Conservation (phyloP, 2,329 filamentous ascomycete species). For the Aureobasidium pullulans region DNA sequence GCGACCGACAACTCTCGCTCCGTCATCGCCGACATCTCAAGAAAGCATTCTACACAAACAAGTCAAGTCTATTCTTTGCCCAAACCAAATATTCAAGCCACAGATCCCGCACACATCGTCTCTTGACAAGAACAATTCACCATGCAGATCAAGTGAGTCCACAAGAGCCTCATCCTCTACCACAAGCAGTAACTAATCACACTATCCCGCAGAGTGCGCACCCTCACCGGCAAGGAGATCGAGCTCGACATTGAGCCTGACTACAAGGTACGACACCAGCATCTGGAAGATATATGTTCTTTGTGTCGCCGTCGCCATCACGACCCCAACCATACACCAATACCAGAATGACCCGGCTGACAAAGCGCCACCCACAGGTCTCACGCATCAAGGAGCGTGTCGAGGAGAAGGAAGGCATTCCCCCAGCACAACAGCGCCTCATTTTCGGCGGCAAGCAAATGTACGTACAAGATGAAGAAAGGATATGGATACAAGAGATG, state of each 20-base stretch:
- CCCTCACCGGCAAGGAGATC: conserved; percentile 96
- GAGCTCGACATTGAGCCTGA: conserved; percentile 93
- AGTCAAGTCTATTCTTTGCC: neutral
- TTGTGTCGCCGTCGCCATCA: neutral
- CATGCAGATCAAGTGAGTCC: conserved; percentile 19
- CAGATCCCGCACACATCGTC: neutral
- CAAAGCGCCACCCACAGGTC: conserved; percentile 50
- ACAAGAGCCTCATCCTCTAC: neutral
- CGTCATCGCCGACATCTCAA: neutral
- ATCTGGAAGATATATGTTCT: neutral
- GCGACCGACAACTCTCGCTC: neutral
- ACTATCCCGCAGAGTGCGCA: conserved; percentile 65
- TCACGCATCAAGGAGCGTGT: conserved; percentile 97
- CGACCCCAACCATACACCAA: neutral
- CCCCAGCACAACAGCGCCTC: conserved; percentile 89
- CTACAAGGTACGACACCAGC: conserved; percentile 64
- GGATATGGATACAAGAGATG: neutral
- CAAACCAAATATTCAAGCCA: neutral
- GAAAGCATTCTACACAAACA: neutral
- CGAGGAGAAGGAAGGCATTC: conserved; percentile 98
- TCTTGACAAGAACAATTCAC: neutral
- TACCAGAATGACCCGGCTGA: neutral
- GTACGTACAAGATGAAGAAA: conserved; percentile 40
- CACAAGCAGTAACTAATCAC: conserved; percentile 7
- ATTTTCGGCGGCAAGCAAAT: conserved; percentile 98